Conservation (phyloP, 2,329 filamentous ascomycete species). For the Trichoderma cornu-damae region DNA sequence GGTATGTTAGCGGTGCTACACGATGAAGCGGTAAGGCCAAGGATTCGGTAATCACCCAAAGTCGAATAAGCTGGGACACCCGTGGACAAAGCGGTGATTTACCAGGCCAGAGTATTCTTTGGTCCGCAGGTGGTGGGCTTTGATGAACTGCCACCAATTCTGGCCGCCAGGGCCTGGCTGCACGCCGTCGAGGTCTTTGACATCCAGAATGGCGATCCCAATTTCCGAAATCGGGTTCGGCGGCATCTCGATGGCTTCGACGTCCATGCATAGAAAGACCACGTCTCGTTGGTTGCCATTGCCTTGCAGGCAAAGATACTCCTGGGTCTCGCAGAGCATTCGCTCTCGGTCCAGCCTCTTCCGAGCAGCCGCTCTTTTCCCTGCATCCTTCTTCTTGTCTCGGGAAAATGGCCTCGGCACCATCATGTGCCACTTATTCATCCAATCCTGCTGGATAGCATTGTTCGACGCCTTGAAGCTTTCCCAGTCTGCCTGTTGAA, state of each 20-base stretch:
- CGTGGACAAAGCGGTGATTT: constrained; percentile 64
- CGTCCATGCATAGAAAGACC: constrained; percentile 73
- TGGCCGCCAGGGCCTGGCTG: constrained; percentile 56
- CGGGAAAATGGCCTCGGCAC: constrained; percentile 22
- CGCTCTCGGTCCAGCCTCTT: constrained; percentile 48
- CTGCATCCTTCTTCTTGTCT: constrained; percentile 37
- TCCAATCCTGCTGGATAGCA: constrained; percentile 9
- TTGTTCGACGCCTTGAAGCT: constrained; percentile 22
- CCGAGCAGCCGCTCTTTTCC: constrained; percentile 44
- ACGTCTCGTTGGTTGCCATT: constrained; percentile 19
- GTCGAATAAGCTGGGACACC: constrained; percentile 67
- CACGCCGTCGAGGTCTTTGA: constrained; percentile 46
- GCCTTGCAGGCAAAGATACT: constrained; percentile 59
- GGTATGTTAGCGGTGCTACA: constrained; percentile 12
- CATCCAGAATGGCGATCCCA: constrained; percentile 77
- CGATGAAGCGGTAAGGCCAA: neutral
- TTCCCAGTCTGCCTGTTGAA: constrained; percentile 32
- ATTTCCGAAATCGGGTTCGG: constrained; percentile 73
- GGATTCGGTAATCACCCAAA: constrained; percentile 59
- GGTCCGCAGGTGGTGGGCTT: constrained; percentile 71
- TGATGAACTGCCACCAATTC: constrained; percentile 64
- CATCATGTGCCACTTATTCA: constrained; percentile 21
- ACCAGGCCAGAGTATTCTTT: constrained; percentile 59
- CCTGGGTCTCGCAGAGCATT: constrained; percentile 59
- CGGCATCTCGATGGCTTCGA: constrained; percentile 72